Base-by-base conservation (phyloP, 2,329 filamentous ascomycete genomes). In the Thermoascus crustaceus region DNA sequence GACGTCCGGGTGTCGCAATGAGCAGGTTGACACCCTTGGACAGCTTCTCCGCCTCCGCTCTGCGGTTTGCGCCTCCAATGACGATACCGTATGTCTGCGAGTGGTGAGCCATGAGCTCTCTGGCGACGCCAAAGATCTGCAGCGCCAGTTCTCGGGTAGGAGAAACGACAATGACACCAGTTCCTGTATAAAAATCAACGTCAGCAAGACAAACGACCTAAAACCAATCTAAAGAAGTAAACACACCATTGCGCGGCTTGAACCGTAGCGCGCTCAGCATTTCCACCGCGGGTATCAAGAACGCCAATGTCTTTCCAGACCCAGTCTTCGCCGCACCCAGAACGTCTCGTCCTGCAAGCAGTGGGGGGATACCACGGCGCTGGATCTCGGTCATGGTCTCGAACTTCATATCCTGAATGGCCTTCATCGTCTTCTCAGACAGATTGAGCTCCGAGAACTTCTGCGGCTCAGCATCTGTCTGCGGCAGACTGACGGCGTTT, bases 381-480 rank as follows among this genome's bases (percentile, higher is more conserved):
- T 96, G 91, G 48, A 96, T 95, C 59, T 91, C 85, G 1, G 91
- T 96, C 88, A 98, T 95, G 31, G 74, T 88, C 54, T 83, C 80
- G 58, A 96, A 95, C 9, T 84, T 84, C 89, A 98, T 96, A 45
- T 83, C 85, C 39, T 80, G 66, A 49, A 95, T 87, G 6, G 87
- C 88, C 65, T 82, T 78, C 73, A 88, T 82, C 0, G 87, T 95
- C 63, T 85, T 87, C 16, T 88, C 82, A 1, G 85, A 91, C 7
- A 98, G 73, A 36, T 84, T 84, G 44, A 98, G 70, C 46, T 96
- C 82, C 21, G 76, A 66, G 55, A 95, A 94, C 34, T 78, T 77
- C 52, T 80, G 69, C 14, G 80, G 78, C 38, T 81, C 75, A 32
- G 63, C 67, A 34, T 75, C 75, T 16, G n/a, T n/a, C n/a, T n/a